phyloP scores from a whole-genome alignment of 2,329 filamentous ascomycete species.

The Neofusicoccum cordaticola region DNA sequence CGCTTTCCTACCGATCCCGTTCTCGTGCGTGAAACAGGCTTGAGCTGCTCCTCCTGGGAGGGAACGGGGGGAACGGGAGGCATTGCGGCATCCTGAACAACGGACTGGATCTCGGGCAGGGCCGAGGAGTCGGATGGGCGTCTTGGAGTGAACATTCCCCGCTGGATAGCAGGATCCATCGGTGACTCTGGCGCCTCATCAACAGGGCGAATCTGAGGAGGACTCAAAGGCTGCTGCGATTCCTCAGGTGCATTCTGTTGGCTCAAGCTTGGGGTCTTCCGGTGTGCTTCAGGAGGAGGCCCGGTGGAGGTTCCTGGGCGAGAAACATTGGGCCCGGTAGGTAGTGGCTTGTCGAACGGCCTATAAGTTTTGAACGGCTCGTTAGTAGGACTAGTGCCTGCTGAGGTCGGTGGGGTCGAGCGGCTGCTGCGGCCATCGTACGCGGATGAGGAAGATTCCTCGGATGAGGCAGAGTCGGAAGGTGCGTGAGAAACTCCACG shows the following conservation, averaged over 20 bases:
- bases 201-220: conserved; percentile 22
- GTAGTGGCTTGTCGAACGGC: not conserved
- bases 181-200: conserved; percentile 35
- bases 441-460: conserved; percentile 36
- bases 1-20: conserved; percentile 20
- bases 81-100: conserved; percentile 2
- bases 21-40: conserved; percentile 23
- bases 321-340: not conserved
- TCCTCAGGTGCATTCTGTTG: not conserved
- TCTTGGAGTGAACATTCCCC: conserved; percentile 27
- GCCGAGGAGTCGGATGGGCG: conserved; percentile 18
- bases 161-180: conserved; percentile 40
- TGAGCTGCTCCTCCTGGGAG: not conserved
- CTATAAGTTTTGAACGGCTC: conserved; percentile 3
- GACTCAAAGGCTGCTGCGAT: conserved; percentile 20
- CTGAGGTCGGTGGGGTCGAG: conserved; percentile 39
- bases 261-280: conserved; percentile 23
- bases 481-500: conserved; percentile 33
- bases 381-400: conserved; percentile 25
- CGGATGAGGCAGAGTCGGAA: conserved; percentile 39
- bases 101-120: conserved; percentile 12
- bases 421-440: conserved; percentile 31
- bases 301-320: conserved; percentile 10
- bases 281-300: conserved; percentile 21
- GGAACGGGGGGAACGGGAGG: conserved; percentile 17